Evolutionary conservation across 139 green algal species (phyloP).

Genomic region (Astrephomene gubernaculifera): DNA sequence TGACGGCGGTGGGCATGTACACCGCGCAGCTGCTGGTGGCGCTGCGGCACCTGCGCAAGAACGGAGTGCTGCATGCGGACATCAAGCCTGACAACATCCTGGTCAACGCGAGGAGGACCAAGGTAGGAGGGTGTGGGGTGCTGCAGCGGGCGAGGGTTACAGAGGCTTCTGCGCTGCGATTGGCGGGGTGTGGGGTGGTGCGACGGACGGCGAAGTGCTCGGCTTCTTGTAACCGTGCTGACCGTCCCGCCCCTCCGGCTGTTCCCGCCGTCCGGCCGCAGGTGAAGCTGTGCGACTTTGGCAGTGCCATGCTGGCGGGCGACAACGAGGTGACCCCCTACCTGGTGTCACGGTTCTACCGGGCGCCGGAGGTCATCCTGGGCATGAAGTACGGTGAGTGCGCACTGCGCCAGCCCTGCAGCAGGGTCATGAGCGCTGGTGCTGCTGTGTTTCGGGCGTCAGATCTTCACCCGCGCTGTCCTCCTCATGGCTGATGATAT

Average conservation of each 20-base stretch:
- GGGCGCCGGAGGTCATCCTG: conserved; percentile 96
- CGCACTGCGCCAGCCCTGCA: too few species aligned
- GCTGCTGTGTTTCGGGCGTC: too few species aligned
- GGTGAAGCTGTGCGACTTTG: conserved; percentile 93
- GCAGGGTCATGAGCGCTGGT: background rate
- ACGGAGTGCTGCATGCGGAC: conserved; percentile 91
- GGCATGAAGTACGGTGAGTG: conserved; percentile 91
- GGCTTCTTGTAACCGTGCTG: background rate
- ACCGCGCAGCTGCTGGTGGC: conserved; percentile 93
- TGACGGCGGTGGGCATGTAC: conserved; percentile 93
- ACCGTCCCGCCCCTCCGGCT: background rate
- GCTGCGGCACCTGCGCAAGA: conserved; percentile 89
- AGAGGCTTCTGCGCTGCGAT: background rate
- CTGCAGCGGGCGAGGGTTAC: background rate
- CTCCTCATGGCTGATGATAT: too few species aligned
- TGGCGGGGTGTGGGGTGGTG: background rate
- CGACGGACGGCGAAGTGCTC: background rate
- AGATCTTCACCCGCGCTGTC: too few species aligned
- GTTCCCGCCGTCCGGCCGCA: conserved; percentile 2
- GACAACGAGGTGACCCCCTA: conserved; percentile 99
- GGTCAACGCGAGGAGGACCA: conserved; percentile 85
- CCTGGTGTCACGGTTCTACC: conserved; percentile 97
- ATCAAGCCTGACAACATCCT: conserved; percentile 99
- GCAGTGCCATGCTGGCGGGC: conserved; percentile 90
- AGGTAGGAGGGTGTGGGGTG: conserved; percentile 36